Percentiles rank a stretch among this genome's conserved stretches.
These are phyloP conservation scores for Botrytis fabae DNA, from an alignment of 2,329 filamentous ascomycete species.

Conservation along the genomic window DNA sequence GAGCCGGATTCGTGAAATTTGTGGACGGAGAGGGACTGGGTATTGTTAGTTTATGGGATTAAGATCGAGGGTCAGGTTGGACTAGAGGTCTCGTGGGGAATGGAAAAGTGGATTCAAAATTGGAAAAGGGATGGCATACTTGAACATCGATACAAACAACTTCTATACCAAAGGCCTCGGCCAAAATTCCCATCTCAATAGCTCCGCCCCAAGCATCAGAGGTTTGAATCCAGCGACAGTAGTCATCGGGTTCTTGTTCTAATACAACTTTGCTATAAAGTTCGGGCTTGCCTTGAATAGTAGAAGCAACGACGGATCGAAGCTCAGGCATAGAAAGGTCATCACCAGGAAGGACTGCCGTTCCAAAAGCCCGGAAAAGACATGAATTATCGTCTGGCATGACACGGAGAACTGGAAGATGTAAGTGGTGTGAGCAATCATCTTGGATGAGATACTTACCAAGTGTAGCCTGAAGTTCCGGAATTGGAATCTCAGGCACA, in stretches of 20 bases:
- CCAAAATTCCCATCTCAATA: constrained; percentile 85
- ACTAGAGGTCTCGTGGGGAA: background rate
- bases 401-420: constrained; percentile 68
- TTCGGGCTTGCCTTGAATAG: constrained; percentile 71
- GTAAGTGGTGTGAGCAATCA: constrained; percentile 13
- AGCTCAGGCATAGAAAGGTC: constrained; percentile 70
- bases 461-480: constrained; percentile 53
- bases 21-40: constrained; percentile 58
- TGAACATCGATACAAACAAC: constrained; percentile 82
- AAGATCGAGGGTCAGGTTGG: background rate
- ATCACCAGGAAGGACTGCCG: constrained; percentile 64
- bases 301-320: constrained; percentile 73
- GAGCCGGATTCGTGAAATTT: constrained; percentile 67
- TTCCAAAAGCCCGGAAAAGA: constrained; percentile 86
- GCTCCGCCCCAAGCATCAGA: constrained; percentile 87
- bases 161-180: constrained; percentile 80
- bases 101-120: background rate
- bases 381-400: constrained; percentile 98
- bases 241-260: constrained; percentile 67
- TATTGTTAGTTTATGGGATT: constrained; percentile 41
- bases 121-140: constrained; percentile 38
- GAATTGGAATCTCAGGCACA: constrained; percentile 44
- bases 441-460: constrained; percentile 42
- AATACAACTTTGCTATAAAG: constrained; percentile 76
- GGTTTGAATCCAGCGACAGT: constrained; percentile 78